Conservation (phyloP, 2,329 filamentous ascomycete species). For the Neurospora sp. region DNA sequence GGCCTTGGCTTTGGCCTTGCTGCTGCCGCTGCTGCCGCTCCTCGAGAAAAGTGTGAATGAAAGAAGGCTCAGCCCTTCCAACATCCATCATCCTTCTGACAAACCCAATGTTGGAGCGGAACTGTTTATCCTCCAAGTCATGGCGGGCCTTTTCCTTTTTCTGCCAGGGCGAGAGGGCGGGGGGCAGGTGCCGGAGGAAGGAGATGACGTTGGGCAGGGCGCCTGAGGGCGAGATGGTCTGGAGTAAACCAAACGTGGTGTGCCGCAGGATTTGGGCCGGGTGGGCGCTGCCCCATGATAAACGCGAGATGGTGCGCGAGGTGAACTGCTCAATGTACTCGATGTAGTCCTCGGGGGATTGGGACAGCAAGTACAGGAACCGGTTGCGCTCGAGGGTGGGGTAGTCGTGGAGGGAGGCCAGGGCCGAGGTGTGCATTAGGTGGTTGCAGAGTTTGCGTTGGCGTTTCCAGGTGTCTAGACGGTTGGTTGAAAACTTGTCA, state of each 20-base stretch:
- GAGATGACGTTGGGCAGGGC: conserved; percentile 32
- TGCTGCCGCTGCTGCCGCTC: conserved; percentile 1
- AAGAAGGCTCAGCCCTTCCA: conserved; percentile 28
- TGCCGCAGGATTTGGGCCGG: conserved; percentile 30
- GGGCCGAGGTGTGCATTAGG: conserved; percentile 30
- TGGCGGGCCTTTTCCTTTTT: conserved; percentile 31
- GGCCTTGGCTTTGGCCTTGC: no score
- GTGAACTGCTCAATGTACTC: conserved; percentile 40
- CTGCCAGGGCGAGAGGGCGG: conserved; percentile 34
- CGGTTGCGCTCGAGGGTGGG: conserved; percentile 35
- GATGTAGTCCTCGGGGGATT: conserved; percentile 31
- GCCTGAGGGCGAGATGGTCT: conserved; percentile 35
- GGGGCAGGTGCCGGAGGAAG: conserved; percentile 30
- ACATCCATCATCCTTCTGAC: conserved; percentile 25
- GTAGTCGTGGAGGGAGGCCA: conserved; percentile 30
- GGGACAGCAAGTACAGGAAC: conserved; percentile 32
- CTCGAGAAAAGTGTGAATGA: conserved; percentile 31
- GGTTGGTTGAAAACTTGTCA: not conserved
- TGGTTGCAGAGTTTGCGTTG: conserved; percentile 35
- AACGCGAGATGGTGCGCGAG: conserved; percentile 33
- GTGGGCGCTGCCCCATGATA: conserved; percentile 35
- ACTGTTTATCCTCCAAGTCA: conserved; percentile 28
- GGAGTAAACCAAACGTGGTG: conserved; percentile 35
- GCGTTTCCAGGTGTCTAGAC: conserved; percentile 31
- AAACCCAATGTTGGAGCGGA: conserved; percentile 26